These are phyloP conservation scores for Nicotiana otophora DNA, from an alignment of 257 asterid species.

Conservation along the genomic window DNA sequence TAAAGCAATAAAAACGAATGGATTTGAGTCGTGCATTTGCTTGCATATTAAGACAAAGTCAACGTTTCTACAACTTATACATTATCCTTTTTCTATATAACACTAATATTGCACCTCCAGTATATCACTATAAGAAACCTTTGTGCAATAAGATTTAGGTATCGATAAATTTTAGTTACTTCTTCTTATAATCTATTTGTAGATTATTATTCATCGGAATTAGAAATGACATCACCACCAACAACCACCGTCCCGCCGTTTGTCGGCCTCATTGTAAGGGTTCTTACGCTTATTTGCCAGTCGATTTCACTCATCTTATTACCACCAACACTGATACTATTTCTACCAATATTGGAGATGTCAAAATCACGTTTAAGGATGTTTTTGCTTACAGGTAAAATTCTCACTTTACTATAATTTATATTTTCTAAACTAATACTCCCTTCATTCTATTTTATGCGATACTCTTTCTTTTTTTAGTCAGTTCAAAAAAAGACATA, in stretches of 20 bases:
- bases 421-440: too few relatives aligned
- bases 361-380: conserved; percentile 21
- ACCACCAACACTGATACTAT: conserved; percentile 18
- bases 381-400: conserved; percentile 10
- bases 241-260: conserved; percentile 18
- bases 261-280: conserved; percentile 19
- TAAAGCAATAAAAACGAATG: too few relatives aligned
- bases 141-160: neutral
- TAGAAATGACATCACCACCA: conserved; percentile 3
- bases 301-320: conserved; percentile 25
- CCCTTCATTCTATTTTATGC: too few relatives aligned
- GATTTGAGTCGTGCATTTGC: too few relatives aligned
- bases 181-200: neutral
- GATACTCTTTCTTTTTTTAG: too few relatives aligned
- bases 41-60: too few relatives aligned
- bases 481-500: too few relatives aligned
- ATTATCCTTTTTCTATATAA: too few relatives aligned
- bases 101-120: too few relatives aligned
- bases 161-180: neutral
- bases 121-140: neutral
- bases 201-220: neutral
- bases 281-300: conserved; percentile 27
- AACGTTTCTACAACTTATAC: too few relatives aligned
- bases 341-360: neutral
- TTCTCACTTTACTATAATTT: too few relatives aligned